Base-by-base conservation (phyloP, 768 basidiomycete genomes). In the Coprinopsis strossmayeri region DNA sequence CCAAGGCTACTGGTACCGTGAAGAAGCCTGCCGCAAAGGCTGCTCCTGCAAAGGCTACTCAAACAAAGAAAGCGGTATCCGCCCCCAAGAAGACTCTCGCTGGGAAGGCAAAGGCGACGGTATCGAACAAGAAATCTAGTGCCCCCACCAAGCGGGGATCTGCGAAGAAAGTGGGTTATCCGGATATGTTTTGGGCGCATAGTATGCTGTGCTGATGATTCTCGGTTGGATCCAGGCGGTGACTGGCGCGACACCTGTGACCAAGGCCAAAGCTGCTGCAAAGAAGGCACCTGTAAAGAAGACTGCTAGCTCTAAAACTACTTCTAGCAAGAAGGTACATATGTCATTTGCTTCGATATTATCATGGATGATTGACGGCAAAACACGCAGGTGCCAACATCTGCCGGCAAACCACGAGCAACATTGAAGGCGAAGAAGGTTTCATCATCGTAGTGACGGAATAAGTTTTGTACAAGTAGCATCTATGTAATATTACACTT, bases 101-200 rank as follows among this genome's bases (percentile, higher is more conserved):
- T 23, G 59, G 55, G 32, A 62, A 57, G 47, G 48, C 53, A 34
- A 56, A 52, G 43, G 50, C 55, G 3, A 15, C 55, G 5, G 10
- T 48, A 11, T 13, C 57, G 2, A 59, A 53, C 50, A 64, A 63
- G 48, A 52, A 54, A 12, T 32, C 62, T 1, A 51, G 53, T 3
- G 47, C 63, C n/a, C 10, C 35, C 17, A 65, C 75, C 39, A 79
- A 75, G 61, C 70, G 78, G 27, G 78, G 73, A 26, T 39, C 71
- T 1, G 79, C 76, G 7, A 87, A 87, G 74, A 87, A 85, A 78
- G 81, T 81, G 18, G 11, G 49, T 30, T 32, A 48, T 43, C 17
- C n/a, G n/a, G n/a, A 38, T 48, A 35, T 23, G 18, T 38, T 28
- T 43, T 48, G 17, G 12, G 17, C 40, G 48, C 17, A 5, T 7